Conservation (phyloP, 225 moss, liverwort and hornwort species). For the Rhytidiadelphus loreus region DNA sequence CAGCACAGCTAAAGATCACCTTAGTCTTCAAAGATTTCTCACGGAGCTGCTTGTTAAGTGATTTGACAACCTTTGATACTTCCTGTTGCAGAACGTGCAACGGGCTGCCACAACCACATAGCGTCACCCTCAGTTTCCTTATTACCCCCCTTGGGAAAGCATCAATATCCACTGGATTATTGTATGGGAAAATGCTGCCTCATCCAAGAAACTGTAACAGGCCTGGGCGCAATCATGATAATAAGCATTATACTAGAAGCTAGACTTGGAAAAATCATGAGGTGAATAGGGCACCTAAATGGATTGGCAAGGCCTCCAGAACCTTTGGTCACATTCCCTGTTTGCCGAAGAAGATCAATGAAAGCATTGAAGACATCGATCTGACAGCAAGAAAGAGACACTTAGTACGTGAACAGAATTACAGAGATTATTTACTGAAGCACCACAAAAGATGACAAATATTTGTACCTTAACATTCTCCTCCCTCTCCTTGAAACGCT, state of each 20-base stretch:
- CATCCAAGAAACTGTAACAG: background rate
- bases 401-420: background rate
- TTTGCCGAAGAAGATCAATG: constrained; percentile 95
- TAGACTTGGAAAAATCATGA: background rate
- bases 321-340: constrained; percentile 90
- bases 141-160: background rate
- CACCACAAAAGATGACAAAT: background rate
- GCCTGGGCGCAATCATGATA: background rate
- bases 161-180: background rate
- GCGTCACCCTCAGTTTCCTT: background rate
- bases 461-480: constrained; percentile 91
- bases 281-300: constrained; percentile 45
- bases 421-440: background rate
- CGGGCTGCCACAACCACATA: constrained; percentile 45
- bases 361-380: constrained; percentile 99
- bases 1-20: constrained; percentile 25
- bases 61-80: constrained; percentile 94
- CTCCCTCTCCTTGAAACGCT: constrained; percentile 96
- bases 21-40: constrained; percentile 98
- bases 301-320: constrained; percentile 66
- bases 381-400: constrained; percentile 20
- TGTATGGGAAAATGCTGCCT: background rate
- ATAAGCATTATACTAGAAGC: background rate
- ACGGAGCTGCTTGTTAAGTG: constrained; percentile 90
- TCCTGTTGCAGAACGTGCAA: constrained; percentile 87